Evolutionary conservation across 345 rosid species (phyloP).

Genomic region (Citropsis articulata): DNA sequence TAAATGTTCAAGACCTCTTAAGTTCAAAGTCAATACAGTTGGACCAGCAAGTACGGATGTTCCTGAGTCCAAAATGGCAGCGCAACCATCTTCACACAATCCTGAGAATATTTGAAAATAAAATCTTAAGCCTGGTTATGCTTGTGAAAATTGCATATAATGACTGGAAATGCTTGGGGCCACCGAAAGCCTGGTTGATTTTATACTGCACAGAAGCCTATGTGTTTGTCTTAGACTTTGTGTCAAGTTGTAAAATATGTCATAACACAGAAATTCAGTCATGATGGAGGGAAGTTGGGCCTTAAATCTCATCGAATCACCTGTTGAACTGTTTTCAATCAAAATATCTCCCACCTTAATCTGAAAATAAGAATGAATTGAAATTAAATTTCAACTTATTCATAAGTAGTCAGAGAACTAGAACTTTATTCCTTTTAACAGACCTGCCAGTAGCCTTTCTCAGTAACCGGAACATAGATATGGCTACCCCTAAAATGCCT

Average conservation of each 20-base stretch:
- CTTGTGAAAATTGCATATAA: not conserved
- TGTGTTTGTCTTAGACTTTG: not conserved
- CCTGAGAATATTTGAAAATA: slow-evolving; percentile 35
- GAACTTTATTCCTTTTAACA: not conserved
- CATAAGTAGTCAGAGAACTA: slow-evolving; percentile 1
- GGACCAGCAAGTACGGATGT: slow-evolving; percentile 59
- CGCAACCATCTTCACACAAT: slow-evolving; percentile 37
- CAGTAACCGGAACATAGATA: slow-evolving; percentile 40
- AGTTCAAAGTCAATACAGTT: slow-evolving; percentile 36
- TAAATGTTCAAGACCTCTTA: not conserved
- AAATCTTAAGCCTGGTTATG: not conserved
- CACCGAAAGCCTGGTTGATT: not conserved
- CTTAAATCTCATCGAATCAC: slow-evolving; percentile 15
- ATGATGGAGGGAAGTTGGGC: not conserved
- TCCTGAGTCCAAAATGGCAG: slow-evolving; percentile 58
- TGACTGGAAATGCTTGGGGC: not conserved
- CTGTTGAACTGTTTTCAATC: slow-evolving; percentile 44
- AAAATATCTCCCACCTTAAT: slow-evolving; percentile 42
- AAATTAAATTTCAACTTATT: not conserved
- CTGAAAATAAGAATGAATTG: slow-evolving; percentile 28
- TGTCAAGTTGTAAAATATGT: not conserved
- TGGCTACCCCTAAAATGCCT: slow-evolving; percentile 54
- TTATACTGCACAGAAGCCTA: not conserved
- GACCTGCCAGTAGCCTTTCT: slow-evolving; percentile 60
- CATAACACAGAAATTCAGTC: not conserved